These are phyloP conservation scores for Solanum lycopersicoides DNA, from an alignment of 257 asterid genomes.

Conservation along the genomic window DNA sequence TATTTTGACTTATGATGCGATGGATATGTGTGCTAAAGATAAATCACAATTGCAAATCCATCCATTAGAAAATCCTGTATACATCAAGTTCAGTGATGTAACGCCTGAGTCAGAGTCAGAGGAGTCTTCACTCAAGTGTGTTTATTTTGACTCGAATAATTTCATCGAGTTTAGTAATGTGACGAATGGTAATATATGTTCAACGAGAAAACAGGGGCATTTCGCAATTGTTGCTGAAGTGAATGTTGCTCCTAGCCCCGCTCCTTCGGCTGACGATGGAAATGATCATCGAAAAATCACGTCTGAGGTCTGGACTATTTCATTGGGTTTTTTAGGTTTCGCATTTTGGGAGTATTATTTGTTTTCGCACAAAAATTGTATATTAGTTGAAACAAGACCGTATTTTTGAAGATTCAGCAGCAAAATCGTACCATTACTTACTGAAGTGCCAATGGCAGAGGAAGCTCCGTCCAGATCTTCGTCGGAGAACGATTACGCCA, in stretches of 20 bases:
- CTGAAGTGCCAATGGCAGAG: neutral
- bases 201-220: conserved; percentile 61
- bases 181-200: conserved; percentile 33
- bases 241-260: neutral
- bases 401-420: neutral
- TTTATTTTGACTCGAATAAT: conserved; percentile 48
- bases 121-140: conserved; percentile 33
- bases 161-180: conserved; percentile 48
- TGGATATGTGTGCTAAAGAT: conserved; percentile 48
- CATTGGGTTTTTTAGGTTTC: neutral
- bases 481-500: neutral
- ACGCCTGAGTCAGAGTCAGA: conserved; percentile 1
- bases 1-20: conserved; percentile 66
- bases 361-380: neutral
- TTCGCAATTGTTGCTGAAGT: conserved; percentile 31
- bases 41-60: conserved; percentile 46
- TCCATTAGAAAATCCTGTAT: conserved; percentile 39
- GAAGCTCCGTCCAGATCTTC: neutral
- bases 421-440: neutral
- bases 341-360: neutral
- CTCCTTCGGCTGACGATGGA: neutral
- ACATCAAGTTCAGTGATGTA: conserved; percentile 21
- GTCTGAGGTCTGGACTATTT: neutral
- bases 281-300: neutral
- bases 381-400: neutral